Base-by-base conservation (phyloP, 116 monocot species). In the Iris pallida region DNA sequence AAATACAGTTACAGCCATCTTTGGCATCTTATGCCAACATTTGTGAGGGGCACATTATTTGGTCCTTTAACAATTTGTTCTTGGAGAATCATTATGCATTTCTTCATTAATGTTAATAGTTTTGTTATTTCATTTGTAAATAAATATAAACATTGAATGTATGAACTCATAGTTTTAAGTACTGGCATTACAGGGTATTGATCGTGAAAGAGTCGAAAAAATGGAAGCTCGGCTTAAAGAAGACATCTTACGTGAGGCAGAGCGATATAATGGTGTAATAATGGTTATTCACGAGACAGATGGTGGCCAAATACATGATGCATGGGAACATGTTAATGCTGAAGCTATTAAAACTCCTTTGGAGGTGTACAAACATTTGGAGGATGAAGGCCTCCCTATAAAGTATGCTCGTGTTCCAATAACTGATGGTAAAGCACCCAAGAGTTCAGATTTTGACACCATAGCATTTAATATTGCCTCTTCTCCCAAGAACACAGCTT, bases 211-310 rank as follows among this genome's bases (percentile, higher is more conserved):
- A 75, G 99, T 99, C 5, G 99, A 99, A 58, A 88, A 80, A 57
- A 99, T 99, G 99, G 99, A 99, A 83, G 93, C 99, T 66, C 88
- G 99, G 19, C 61, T 99, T 20, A 99, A 93, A 74, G 93, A 99
- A 71, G 99, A 99, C 44, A 93, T 99, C 73, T 66, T 99, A 58
- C 82, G 88, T 30, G 99, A 99, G 67, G 88, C 99, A 59, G 76
- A 74, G 46, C 73, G 66, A 8, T 99, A 99, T 86, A 73, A 71
- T 59, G 94, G 88, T 76, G 88, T 93, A 19, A 88, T 99, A 72
- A 99, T 99, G 99, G 99, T 99, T 68, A 86, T 93, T 66, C 90
- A 99, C 81, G 99, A 99, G 76, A 90, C 99, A 45, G 81, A 99
- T 68, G 90, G 83, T 78, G 83, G 86, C 7, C 81, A 93, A 69